Base-by-base conservation (phyloP, 441 rosid species). In the California macrophylla region DNA sequence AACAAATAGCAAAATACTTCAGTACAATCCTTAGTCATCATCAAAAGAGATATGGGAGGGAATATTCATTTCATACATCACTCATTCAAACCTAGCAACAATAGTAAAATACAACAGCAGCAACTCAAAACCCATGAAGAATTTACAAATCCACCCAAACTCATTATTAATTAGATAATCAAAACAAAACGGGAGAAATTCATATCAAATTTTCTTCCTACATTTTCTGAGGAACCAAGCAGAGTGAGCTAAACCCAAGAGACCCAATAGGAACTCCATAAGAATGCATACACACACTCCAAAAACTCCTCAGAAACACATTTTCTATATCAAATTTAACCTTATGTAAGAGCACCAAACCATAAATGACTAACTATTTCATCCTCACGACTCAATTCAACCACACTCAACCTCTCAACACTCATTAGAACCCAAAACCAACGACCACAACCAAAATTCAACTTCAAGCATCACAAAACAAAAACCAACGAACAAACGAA, bases 371-470 rank as follows among this genome's bases (percentile, higher is more conserved):
- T 18, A 52, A 52, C 8, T 52, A 52, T n/a, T 54, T 20, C 15
- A 3, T 21, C 62, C 28, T 56, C 28, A 56, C 62, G 56, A 75
- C 75, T 63, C 72, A 65, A 69, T 66, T 71, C 65, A 65, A 71
- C 60, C 74, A 29, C 71, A 54, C 67, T 69, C 64, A 30, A 50
- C 69, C 47, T 18, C 16, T 30, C 20, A 50, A 47, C 63, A 67
- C 75, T 38, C 36, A 54, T 71, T 64, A 24, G 26, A 58, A 28
- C 72, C 68, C 20, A 24, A 45, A 65, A 45, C 60, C 66, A 50
- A 29, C 32, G 64, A 63, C 47, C 52, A 62, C 40, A 69, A 76
- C 54, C 7, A 66, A 76, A n/a, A 78, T 62, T 75, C 71, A 72
- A 74, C 66, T 71, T 26, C 26, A 68, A 30, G 64, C 56, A 72